Percentiles rank a stretch among this genome's conserved stretches.
Conservation (phyloP, 2,329 filamentous ascomycete species). For the Cryphonectria parasitica region DNA sequence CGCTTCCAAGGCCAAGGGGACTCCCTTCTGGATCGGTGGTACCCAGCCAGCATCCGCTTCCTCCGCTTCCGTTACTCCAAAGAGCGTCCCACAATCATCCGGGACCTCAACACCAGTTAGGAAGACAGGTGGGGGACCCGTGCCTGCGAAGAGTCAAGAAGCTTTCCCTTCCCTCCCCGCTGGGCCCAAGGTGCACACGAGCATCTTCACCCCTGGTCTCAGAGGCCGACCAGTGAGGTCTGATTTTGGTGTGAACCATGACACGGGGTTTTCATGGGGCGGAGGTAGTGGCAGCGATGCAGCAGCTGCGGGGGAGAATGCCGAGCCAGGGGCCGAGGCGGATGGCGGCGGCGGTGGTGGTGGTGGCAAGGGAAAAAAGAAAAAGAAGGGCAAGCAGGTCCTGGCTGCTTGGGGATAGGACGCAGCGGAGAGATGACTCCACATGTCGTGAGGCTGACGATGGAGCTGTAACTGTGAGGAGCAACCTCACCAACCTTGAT, state of each 20-base stretch:
- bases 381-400: constrained; percentile 65
- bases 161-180: constrained; percentile 83
- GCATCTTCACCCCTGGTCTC: constrained; percentile 63
- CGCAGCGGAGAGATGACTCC: background rate
- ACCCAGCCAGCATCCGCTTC: constrained; percentile 12
- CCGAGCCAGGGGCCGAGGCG: constrained; percentile 35
- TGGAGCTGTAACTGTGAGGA: background rate
- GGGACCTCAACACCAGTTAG: constrained; percentile 15
- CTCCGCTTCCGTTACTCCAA: background rate
- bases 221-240: constrained; percentile 54
- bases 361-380: constrained; percentile 56
- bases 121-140: constrained; percentile 18
- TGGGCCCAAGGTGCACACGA: constrained; percentile 70
- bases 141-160: constrained; percentile 50
- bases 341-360: constrained; percentile 34
- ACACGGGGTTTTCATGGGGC: constrained; percentile 60
- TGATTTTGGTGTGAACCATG: constrained; percentile 50
- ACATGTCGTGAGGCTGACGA: constrained; percentile 1
- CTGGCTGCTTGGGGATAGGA: constrained; percentile 62
- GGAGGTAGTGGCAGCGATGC: constrained; percentile 36
- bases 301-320: constrained; percentile 30
- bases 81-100: background rate
- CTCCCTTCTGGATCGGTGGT: constrained; percentile 33
- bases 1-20: background rate
- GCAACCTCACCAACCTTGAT: background rate